Base-by-base conservation (phyloP, 2,329 filamentous ascomycete species). In the Colletotrichum aenigma region DNA sequence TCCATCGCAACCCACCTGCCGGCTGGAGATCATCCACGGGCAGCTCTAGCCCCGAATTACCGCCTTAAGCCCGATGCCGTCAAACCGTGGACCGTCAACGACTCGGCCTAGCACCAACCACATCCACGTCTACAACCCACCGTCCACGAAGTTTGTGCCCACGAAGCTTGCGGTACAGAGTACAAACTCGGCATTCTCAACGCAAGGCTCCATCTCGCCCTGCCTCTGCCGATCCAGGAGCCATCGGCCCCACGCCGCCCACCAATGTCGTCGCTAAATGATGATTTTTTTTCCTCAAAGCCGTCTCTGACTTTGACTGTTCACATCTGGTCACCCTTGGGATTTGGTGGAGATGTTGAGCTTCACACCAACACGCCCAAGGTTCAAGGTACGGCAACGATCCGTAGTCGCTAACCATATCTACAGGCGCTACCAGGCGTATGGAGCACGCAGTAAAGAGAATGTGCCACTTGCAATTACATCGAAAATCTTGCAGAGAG, bases 211-310 rank as follows among this genome's bases (percentile, higher is more conserved):
- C 58, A 36, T 64, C 38, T 69, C 64, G 64, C 70, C 70, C 58
- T 74, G 48, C 60, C 32, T 61, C 56, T 60, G 73, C 73, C 58
- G 73, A 75, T 72, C 70, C 32, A 75, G 56, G 70, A 75, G 58
- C 62, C 64, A 66, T 72, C 73, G 73, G 73, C 73, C 70, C 73
- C 73, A 68, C 73, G 56, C 70, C 73, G 73, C 64, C 70, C 32
- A 28, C 64, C 34, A 62, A 43, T 55, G n/a, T 52, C 28, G 48
- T 38, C n/a, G n/a, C 60, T 30, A 30, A 28, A 58, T 26, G 13
- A 30, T 30, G 28, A 28, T 28, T 58, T 61, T 64, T 16, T 4
- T 32, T 8, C 28, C 32, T 43, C 34, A 24, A 43, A 64, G 61
- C 32, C n/a, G 43, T 30, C 30, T 32, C 64, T 18, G 56, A 24